Base-by-base conservation (phyloP, 2,329 filamentous ascomycete genomes). In the Aspergillus fijiensis region DNA sequence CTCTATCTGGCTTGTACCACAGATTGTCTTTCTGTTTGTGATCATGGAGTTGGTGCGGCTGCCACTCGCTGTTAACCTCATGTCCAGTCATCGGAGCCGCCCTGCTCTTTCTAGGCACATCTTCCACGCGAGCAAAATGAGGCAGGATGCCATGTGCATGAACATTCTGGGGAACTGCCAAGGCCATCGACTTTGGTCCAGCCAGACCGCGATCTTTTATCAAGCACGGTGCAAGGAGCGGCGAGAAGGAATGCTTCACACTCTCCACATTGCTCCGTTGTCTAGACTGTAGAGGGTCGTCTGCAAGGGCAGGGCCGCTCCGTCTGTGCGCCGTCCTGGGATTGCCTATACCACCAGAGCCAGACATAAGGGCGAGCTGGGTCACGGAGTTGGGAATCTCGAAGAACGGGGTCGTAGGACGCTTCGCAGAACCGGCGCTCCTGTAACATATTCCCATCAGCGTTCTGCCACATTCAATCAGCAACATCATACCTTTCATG, bases 71-170 rank as follows among this genome's bases (percentile, higher is more conserved):
- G 5, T 21, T 16, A 12, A 33, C n/a, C 23, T 47, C 47, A 48
- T 55, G 47, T 39, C 50, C 55, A 54, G 58, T 25, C 51, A 27
- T 25, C 4, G 49, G 42, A 19, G 42, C 39, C 9, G 52, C 33
- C 21, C 16, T 42, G 31, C 48, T 39, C 42, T 42, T 42, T 42
- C 35, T 42, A n/a, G 63, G 49, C 23, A 48, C 35, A 50, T 71
- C 69, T 19, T 60, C 67, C n/a, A 67, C 57, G 10, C 72, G 71
- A 55, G 74, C 73, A 53, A 70, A 70, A 16, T 65, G 62, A 39
- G 70, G 70, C 10, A 74, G 60, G 52, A 67, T 68, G 2, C 67
- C 72, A 59, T 73, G 70, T 10, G 66, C 70, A 56, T 70, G 72
- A 48, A 72, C 64, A 47, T 69, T 70, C 31, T 70, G 69, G n/a